Base-by-base conservation (phyloP, 306 rosid genomes). In the Begonia fuchsioides region DNA sequence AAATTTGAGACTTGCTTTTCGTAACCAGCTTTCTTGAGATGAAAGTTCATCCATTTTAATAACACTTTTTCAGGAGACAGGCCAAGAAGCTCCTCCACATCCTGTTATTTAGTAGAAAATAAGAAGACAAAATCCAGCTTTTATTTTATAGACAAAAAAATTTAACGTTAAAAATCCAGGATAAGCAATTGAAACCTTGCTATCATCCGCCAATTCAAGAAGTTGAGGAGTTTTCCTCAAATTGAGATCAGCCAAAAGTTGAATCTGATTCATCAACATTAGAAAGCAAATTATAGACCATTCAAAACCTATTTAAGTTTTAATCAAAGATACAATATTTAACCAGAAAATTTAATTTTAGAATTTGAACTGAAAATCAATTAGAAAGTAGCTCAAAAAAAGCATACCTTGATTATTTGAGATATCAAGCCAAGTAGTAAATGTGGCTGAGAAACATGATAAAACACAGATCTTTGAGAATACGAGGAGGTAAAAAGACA, bases 151-250 rank as follows among this genome's bases (percentile, higher is more conserved):
- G 9, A 18, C 17, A 12, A 12, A 0, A 9, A 26, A 26, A 4
- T 26, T 41, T 10, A 13, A 1, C 54, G 49, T 52, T 43, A 12
- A 13, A 19, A 40, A 60, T 32, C 44, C 51, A 53, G 52, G 49
- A 57, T 35, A 32, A 49, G 47, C 68, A 62, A 13, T 49, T 49
- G 51, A 61, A 38, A 92, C 98, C 87, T 75, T 58, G 79, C 86
- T 86, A 57, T 92, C 98, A 71, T 82, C 96, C 67, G 86, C 87
- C 69, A 92, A 57, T 76, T 86, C 98, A 68, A 92, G 74, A 53
- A 92, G 98, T 60, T 92, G 93, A 59, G 98, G 98, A 71, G 98
- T 92, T 65, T 85, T 82, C 87, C 82, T 92, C 76, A 92, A 83
- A 82, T 82, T 77, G 64, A 92, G 93, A 77, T 79, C 87, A 57